Evolutionary conservation across 2,329 filamentous ascomycete species (phyloP).

Genomic region (Teratosphaeria nubilosa): DNA sequence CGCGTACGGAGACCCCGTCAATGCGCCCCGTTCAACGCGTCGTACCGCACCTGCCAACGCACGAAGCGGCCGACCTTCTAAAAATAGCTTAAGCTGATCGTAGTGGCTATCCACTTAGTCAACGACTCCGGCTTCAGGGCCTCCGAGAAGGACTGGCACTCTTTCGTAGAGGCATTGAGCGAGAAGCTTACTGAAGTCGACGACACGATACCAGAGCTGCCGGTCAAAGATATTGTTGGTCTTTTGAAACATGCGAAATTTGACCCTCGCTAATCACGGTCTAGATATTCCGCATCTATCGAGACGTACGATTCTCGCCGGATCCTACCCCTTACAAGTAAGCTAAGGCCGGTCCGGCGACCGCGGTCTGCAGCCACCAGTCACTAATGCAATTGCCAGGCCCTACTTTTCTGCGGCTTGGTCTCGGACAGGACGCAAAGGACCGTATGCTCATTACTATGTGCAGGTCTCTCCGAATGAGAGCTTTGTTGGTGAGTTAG

Average conservation of each 20-base stretch:
- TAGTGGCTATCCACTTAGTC: constrained; percentile 46
- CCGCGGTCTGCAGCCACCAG: not conserved
- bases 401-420: constrained; percentile 6
- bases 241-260: not conserved
- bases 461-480: constrained; percentile 63
- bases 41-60: constrained; percentile 3
- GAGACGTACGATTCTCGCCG: constrained; percentile 53
- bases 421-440: constrained; percentile 79
- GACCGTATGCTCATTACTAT: constrained; percentile 81
- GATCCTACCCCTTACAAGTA: constrained; percentile 64
- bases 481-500: constrained; percentile 58
- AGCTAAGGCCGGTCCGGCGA: constrained; percentile 1
- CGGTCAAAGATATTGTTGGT: constrained; percentile 66
- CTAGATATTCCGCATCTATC: constrained; percentile 72
- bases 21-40: not conserved
- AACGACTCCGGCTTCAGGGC: constrained; percentile 65
- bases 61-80: constrained; percentile 1
- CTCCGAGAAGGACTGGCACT: constrained; percentile 70
- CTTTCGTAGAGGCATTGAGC: constrained; percentile 64
- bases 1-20: not conserved
- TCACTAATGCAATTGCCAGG: constrained; percentile 1
- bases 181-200: constrained; percentile 62
- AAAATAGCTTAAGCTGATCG: constrained; percentile 6
- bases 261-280: not conserved
- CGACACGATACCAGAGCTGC: constrained; percentile 75